These are phyloP conservation scores for Russula lepida DNA, from an alignment of 768 basidiomycete species.

Conservation along the genomic window DNA sequence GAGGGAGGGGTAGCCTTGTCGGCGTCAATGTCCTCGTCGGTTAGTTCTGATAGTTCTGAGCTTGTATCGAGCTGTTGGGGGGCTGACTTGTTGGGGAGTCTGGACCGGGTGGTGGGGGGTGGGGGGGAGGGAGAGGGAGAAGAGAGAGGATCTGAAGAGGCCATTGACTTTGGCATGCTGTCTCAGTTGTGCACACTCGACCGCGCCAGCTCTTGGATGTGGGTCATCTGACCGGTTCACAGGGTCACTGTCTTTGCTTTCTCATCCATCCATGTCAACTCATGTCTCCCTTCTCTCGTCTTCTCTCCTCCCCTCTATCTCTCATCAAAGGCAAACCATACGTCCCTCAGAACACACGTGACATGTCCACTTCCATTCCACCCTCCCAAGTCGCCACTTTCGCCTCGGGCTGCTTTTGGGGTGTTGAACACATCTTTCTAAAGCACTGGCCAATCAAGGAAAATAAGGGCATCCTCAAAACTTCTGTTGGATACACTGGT, in stretches of 20 bases:
- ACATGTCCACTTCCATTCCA: slow-evolving; percentile 16
- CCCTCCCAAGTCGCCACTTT: slow-evolving; percentile 37
- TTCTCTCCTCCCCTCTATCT: background rate
- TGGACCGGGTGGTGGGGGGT: slow-evolving; percentile 29
- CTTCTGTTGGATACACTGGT: slow-evolving; percentile 74
- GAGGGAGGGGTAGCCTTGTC: slow-evolving; percentile 23
- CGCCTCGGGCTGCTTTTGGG: slow-evolving; percentile 76
- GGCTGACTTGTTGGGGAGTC: slow-evolving; percentile 24
- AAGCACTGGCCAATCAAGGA: slow-evolving; percentile 65
- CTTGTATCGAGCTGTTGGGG: slow-evolving; percentile 45
- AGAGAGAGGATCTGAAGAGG: slow-evolving; percentile 56
- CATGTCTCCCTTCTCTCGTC: slow-evolving; percentile 11
- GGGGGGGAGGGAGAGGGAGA: slow-evolving; percentile 60
- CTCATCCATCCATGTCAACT: background rate
- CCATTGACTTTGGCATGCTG: slow-evolving; percentile 43
- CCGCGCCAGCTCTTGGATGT: background rate
- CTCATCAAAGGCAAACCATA: background rate
- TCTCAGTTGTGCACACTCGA: background rate
- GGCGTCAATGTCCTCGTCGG: slow-evolving; percentile 67
- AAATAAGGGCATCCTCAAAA: slow-evolving; percentile 67
- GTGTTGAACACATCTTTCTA: slow-evolving; percentile 76
- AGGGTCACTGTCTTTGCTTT: background rate
- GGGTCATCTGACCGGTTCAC: slow-evolving; percentile 1
- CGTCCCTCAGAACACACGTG: slow-evolving; percentile 9
- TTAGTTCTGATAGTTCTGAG: slow-evolving; percentile 78